These are phyloP conservation scores for Fusarium sp. DNA, from an alignment of 2,329 filamentous ascomycete genomes.

Conservation along the genomic window DNA sequence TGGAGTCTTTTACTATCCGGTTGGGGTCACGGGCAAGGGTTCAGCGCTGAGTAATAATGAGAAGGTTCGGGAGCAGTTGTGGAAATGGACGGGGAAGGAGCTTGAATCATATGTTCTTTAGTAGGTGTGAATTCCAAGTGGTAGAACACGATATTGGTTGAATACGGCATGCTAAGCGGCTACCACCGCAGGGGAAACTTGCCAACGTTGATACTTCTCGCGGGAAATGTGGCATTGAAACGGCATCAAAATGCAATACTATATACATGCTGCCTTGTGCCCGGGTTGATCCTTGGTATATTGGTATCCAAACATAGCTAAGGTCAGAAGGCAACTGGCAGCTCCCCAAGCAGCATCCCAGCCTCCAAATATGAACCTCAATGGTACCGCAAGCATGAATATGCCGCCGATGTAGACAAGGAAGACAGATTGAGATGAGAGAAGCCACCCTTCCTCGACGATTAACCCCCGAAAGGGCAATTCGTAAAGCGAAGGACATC, in stretches of 20 bases:
- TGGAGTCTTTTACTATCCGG: conserved; percentile 48
- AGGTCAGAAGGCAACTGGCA: neutral
- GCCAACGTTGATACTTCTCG: neutral
- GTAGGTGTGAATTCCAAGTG: neutral
- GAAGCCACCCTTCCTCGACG: neutral
- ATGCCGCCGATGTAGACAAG: neutral
- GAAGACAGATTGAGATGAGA: neutral
- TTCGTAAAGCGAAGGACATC: neutral
- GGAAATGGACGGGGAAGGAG: conserved; percentile 52
- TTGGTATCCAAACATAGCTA: neutral
- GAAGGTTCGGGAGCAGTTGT: conserved; percentile 40
- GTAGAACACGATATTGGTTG: neutral
- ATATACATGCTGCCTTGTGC: neutral
- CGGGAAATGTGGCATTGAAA: neutral
- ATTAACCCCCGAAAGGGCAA: neutral
- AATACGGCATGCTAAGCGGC: neutral
- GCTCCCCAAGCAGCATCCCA: neutral
- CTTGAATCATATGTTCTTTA: conserved; percentile 20
- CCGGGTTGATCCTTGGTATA: neutral
- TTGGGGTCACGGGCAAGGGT: conserved; percentile 38
- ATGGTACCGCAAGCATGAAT: neutral
- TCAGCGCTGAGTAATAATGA: neutral
- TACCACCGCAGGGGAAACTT: neutral
- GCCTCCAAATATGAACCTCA: neutral
- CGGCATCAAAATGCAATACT: neutral